Evolutionary conservation across 192 early-diverging fungal species (phyloP).

Genomic region (Gaertneriomyces semiglobifer): DNA sequence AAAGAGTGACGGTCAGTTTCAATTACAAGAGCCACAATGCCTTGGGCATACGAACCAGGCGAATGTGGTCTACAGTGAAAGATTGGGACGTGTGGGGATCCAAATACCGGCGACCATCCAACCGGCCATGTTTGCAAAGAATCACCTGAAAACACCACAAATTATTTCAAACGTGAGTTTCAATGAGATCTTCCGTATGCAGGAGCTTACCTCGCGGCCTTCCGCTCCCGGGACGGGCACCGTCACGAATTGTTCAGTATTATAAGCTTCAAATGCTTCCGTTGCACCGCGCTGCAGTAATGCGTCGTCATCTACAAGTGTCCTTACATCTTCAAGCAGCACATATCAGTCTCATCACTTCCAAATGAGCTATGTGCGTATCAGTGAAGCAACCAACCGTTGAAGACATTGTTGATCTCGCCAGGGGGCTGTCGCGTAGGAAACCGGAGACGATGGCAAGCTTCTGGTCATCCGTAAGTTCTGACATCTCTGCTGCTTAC

Average conservation of each 20-base stretch:
- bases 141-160: conserved; percentile 51
- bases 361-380: background rate
- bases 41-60: conserved; percentile 27
- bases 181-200: background rate
- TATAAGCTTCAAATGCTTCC: conserved; percentile 72
- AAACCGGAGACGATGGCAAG: conserved; percentile 24
- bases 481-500: conserved; percentile 10
- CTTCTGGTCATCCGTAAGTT: conserved; percentile 11
- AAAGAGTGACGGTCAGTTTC: background rate
- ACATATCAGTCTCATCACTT: background rate
- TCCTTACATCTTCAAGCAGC: conserved; percentile 72
- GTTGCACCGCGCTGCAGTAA: conserved; percentile 65
- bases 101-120: conserved; percentile 64
- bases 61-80: conserved; percentile 80
- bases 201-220: conserved; percentile 41
- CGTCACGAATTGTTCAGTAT: conserved; percentile 75
- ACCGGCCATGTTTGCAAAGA: conserved; percentile 68
- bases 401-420: conserved; percentile 94
- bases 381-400: conserved; percentile 60
- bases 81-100: conserved; percentile 68
- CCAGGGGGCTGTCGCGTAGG: conserved; percentile 79
- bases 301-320: conserved; percentile 75
- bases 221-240: conserved; percentile 65
- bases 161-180: background rate
- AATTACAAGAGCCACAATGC: conserved; percentile 1